Conservation (phyloP, 225 moss, liverwort and hornwort genomes). For the Pleurozium schreberi region DNA sequence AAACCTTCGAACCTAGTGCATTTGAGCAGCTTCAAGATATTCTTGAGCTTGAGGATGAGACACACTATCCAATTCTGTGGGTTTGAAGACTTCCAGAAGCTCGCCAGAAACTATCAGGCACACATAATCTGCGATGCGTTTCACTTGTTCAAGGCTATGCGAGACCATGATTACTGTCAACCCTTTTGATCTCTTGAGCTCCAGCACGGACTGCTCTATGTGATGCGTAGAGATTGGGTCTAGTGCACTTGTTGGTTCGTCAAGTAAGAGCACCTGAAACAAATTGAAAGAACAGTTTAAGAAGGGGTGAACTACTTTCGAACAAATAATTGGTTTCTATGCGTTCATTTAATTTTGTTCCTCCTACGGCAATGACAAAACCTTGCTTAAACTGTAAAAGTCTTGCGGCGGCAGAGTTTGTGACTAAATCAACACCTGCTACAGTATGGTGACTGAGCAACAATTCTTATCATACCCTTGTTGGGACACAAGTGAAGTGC, state of each 20-base stretch:
- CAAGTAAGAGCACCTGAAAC: conserved; percentile 51
- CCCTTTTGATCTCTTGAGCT: conserved; percentile 41
- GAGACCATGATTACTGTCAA: conserved; percentile 69
- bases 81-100: conserved; percentile 39
- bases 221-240: conserved; percentile 57
- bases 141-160: conserved; percentile 61
- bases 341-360: too few relatives aligned
- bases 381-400: neutral
- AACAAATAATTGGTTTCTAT: neutral
- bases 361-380: neutral
- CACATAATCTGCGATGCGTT: conserved; percentile 55
- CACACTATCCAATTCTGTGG: conserved; percentile 16
- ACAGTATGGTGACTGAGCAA: neutral
- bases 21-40: conserved; percentile 40
- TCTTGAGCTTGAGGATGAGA: conserved; percentile 41
- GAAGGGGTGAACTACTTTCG: neutral
- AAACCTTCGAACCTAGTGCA: neutral
- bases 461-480: neutral
- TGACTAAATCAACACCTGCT: neutral
- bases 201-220: conserved; percentile 50
- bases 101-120: conserved; percentile 41
- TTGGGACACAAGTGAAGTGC: neutral
- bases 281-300: neutral
- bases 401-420: neutral
- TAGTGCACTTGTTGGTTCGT: conserved; percentile 71